Base-by-base conservation (phyloP, 2,329 filamentous ascomycete genomes). In the Talaromyces sp. region DNA sequence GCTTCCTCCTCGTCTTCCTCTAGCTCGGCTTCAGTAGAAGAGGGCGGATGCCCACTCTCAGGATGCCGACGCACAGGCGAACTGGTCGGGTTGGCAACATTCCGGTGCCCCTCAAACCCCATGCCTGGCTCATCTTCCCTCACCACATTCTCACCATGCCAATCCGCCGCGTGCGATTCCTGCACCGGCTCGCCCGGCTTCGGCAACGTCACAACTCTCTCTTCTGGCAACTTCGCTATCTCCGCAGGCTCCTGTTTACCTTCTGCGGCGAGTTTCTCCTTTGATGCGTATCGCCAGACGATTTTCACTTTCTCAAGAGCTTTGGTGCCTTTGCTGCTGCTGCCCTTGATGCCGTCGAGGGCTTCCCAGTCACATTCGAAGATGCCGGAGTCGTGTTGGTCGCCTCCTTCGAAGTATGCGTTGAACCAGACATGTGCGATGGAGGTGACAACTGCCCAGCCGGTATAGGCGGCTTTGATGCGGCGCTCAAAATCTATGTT, bases 371-470 rank as follows among this genome's bases (percentile, higher is more conserved):
- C 84, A 31, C 88, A 87, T 67, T 88, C 86, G 73, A 90, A 91
- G 7, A 90, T 82, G 10, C 89, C 94, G 10, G 85, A 90, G 50
- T 88, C 84, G 58, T 90, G 84, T 0, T 91, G 83, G 16, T 82
- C 79, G 27, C 90, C 91, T 52, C 93, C 93, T 78, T 98, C 95
- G 72, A 98, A 98, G 77, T 88, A 98, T 1, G 88, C 83, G 73
- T 99, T 99, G 82, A 97, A 97, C 95, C 95, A 99, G 16, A 97
- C 91, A 72, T 98, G 94, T 0, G 93, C 93, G 10, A 98, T 89
- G 0, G 93, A 89, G 0, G 94, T 97, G 3, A 97, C 92, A 88
- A 98, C 92, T 0, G 92, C 93, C 70, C 92, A 86, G 0, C 92
- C 90, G 7, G 84, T 84, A 71, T 90, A 91, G 1, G 90, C 88